Percentiles rank a stretch among this genome's conserved stretches.
Conservation (phyloP, 306 rosid genomes). For the Echinosophora koreensis region DNA sequence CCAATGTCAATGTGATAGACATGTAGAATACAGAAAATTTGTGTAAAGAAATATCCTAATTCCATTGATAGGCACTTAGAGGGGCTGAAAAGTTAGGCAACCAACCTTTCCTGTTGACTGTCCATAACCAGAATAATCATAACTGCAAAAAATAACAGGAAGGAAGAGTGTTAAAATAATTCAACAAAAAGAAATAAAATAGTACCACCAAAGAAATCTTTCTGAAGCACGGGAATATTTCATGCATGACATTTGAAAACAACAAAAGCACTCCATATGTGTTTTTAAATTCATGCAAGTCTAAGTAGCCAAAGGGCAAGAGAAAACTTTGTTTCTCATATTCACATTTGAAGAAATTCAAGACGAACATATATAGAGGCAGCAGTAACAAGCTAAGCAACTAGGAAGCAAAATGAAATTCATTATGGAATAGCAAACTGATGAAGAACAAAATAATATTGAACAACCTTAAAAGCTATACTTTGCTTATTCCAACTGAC, state of each 20-base stretch:
- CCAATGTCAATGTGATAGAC: background rate
- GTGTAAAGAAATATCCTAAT: slow-evolving; percentile 7
- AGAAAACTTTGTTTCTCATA: slow-evolving; percentile 13
- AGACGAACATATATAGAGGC: slow-evolving; percentile 13
- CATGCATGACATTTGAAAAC: slow-evolving; percentile 10
- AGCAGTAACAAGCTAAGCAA: background rate
- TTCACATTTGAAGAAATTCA: slow-evolving; percentile 11
- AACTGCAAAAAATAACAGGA: slow-evolving; percentile 59
- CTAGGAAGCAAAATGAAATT: slow-evolving; percentile 12
- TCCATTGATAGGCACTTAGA: slow-evolving; percentile 11
- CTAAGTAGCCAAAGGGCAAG: background rate
- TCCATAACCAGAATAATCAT: slow-evolving; percentile 98
- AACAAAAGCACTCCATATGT: slow-evolving; percentile 8
- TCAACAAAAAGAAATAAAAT: slow-evolving; percentile 1
- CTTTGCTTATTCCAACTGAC: slow-evolving; percentile 7
- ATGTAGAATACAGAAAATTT: background rate
- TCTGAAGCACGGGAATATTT: slow-evolving; percentile 13
- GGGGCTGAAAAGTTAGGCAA: slow-evolving; percentile 27
- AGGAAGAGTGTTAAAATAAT: slow-evolving; percentile 35
- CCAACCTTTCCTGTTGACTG: slow-evolving; percentile 97
- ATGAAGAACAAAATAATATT: background rate
- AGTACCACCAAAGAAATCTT: background rate
- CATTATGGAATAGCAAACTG: background rate
- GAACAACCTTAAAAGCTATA: slow-evolving; percentile 14
- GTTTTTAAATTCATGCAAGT: slow-evolving; percentile 10